Evolutionary conservation across 2,329 filamentous ascomycete genomes (phyloP).

Genomic region (Pseudogymnoascus sp.): DNA sequence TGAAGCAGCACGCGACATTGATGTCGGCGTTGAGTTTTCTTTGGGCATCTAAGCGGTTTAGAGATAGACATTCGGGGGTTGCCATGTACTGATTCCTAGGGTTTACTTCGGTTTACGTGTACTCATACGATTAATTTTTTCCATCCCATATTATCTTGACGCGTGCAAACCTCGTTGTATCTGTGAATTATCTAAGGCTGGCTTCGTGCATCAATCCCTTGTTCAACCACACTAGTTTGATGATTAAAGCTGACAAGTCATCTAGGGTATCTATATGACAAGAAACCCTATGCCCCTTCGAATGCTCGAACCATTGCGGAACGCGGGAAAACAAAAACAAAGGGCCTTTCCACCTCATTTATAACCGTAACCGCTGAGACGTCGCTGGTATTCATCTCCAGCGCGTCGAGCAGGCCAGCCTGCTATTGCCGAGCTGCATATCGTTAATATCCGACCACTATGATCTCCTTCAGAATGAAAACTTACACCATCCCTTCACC

Average conservation of each 20-base stretch:
- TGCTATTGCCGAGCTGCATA: not conserved
- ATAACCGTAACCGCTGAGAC: not conserved
- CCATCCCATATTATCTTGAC: not conserved
- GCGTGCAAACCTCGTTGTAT: not conserved
- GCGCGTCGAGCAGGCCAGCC: not conserved
- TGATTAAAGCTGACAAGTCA: not conserved
- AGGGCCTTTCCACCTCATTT: not conserved
- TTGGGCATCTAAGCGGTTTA: conserved; percentile 65
- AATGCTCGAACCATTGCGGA: not conserved
- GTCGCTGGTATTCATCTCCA: not conserved
- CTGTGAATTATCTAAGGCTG: not conserved
- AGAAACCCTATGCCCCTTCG: not conserved
- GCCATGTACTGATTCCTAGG: conserved; percentile 8
- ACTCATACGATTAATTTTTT: conserved; percentile 7
- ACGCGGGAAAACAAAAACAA: not conserved
- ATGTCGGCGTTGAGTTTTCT: conserved; percentile 92
- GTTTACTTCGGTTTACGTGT: conserved; percentile 8
- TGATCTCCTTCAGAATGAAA: not conserved
- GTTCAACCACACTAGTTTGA: not conserved
- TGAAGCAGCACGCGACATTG: conserved; percentile 74
- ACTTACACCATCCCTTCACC: not conserved
- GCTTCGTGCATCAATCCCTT: not conserved
- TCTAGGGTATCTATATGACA: not conserved
- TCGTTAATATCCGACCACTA: not conserved
- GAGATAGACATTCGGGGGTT: conserved; percentile 6